Evolutionary conservation across 441 rosid species (phyloP).

Genomic region (Manihot esculenta): DNA sequence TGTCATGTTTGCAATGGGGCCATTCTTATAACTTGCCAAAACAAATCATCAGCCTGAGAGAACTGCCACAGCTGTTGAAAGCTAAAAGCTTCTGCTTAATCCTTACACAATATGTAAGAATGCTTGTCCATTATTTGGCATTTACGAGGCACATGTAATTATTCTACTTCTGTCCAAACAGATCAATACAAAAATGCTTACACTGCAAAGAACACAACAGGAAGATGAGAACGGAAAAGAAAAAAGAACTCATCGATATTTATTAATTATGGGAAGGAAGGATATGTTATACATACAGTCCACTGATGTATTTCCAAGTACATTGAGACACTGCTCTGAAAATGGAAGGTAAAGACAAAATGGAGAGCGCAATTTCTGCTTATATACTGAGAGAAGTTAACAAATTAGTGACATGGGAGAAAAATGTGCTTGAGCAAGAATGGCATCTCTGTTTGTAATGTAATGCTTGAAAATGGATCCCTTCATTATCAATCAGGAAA

Average conservation of each 20-base stretch:
- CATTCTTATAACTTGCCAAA: constrained; percentile 4
- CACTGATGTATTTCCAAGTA: constrained; percentile 5
- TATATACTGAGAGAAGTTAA: not conserved
- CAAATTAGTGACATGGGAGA: not conserved
- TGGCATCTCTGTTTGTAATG: constrained; percentile 16
- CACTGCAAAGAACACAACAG: not conserved
- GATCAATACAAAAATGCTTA: constrained; percentile 7
- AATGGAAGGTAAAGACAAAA: constrained; percentile 5
- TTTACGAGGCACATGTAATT: not conserved
- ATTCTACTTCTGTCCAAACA: not conserved
- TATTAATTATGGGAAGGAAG: not conserved
- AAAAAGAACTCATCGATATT: not conserved
- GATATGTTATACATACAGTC: constrained; percentile 6
- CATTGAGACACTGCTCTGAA: constrained; percentile 5
- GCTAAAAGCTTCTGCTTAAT: not conserved
- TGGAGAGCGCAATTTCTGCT: not conserved
- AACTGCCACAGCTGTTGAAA: constrained; percentile 1
- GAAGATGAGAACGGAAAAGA: not conserved
- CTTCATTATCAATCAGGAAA: not conserved
- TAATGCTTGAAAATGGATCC: constrained; percentile 2
- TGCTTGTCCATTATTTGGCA: constrained; percentile 1
- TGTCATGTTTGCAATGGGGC: constrained; percentile 9
- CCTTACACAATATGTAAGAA: not conserved
- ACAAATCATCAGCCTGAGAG: not conserved
- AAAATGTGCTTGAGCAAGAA: not conserved